A percentile compares a stretch with the other conserved stretches of the same genome.
Evolutionary conservation across 164 flowering plant genomes (phyloP).

Genomic region (Vitis rotundifolia): DNA sequence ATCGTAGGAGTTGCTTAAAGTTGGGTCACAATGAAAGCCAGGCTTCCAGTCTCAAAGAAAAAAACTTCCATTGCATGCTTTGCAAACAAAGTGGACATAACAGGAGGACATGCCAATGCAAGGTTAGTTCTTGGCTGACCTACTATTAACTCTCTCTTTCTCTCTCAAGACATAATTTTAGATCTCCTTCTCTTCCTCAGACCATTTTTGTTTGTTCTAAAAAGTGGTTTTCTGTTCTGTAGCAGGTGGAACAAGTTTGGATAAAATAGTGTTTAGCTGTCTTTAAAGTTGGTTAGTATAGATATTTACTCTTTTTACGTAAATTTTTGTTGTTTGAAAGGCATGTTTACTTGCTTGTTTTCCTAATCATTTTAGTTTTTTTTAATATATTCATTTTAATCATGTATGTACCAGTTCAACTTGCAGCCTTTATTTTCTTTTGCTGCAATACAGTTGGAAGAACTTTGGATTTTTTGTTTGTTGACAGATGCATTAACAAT

Average conservation of each 20-base stretch:
- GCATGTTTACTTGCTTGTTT: too few species aligned
- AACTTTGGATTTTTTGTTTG: too few species aligned
- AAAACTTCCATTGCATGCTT: slow-evolving; percentile 2
- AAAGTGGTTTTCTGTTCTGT: neutral
- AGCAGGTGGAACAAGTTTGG: slow-evolving; percentile 4
- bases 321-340: neutral
- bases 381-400: too few species aligned
- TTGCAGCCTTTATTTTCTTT: too few species aligned
- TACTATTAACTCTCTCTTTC: neutral
- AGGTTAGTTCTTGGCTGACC: neutral
- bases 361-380: too few species aligned
- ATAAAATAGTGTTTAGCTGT: neutral
- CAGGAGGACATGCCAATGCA: slow-evolving; percentile 5
- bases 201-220: too few species aligned
- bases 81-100: slow-evolving; percentile 8
- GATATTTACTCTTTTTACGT: neutral
- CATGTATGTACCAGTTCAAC: too few species aligned
- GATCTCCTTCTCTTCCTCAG: neutral
- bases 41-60: neutral
- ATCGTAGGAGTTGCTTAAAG: neutral
- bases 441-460: too few species aligned
- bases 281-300: too few species aligned
- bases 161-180: neutral
- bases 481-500: too few species aligned
- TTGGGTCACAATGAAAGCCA: neutral